phyloP scores from a whole-genome alignment of 2,329 filamentous ascomycete species.

The Fusarium udum region DNA sequence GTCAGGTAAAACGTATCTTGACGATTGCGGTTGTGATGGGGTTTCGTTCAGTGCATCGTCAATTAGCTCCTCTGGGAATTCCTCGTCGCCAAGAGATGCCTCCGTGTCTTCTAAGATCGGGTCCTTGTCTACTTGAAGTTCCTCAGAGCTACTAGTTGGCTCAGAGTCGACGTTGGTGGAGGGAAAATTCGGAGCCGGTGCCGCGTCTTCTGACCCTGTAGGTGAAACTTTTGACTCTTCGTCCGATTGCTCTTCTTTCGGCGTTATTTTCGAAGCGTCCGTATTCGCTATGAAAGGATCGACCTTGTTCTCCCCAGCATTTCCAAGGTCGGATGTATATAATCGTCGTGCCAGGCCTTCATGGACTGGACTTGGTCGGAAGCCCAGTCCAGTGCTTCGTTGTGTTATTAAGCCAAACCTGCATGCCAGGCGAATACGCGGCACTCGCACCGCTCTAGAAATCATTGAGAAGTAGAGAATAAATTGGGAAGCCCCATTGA shows the following conservation, averaged over 20 bases:
- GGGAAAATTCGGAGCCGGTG: background rate
- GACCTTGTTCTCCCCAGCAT: slow-evolving; percentile 36
- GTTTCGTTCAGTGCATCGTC: background rate
- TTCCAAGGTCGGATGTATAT: slow-evolving; percentile 39
- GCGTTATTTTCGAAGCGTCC: background rate
- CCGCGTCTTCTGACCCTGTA: background rate
- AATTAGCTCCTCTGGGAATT: background rate
- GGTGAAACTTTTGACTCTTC: background rate
- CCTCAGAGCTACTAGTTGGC: background rate
- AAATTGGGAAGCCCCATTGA: slow-evolving; percentile 16
- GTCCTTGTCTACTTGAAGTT: background rate
- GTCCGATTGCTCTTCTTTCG: background rate
- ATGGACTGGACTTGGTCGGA: slow-evolving; percentile 16
- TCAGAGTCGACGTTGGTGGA: background rate
- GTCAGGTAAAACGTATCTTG: background rate
- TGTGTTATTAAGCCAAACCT: slow-evolving; percentile 45
- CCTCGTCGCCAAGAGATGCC: background rate
- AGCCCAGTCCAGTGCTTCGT: slow-evolving; percentile 24
- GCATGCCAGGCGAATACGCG: slow-evolving; percentile 50
- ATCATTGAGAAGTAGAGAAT: slow-evolving; percentile 46
- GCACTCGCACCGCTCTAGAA: slow-evolving; percentile 46
- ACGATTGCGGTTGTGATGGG: background rate
- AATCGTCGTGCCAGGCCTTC: slow-evolving; percentile 25
- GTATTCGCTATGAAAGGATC: slow-evolving; percentile 35
- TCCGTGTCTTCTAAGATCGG: background rate